Percentiles rank a stretch among this genome's conserved stretches.
These are phyloP conservation scores for Penicillium sp. DNA, from an alignment of 2,329 filamentous ascomycete species.

Conservation along the genomic window DNA sequence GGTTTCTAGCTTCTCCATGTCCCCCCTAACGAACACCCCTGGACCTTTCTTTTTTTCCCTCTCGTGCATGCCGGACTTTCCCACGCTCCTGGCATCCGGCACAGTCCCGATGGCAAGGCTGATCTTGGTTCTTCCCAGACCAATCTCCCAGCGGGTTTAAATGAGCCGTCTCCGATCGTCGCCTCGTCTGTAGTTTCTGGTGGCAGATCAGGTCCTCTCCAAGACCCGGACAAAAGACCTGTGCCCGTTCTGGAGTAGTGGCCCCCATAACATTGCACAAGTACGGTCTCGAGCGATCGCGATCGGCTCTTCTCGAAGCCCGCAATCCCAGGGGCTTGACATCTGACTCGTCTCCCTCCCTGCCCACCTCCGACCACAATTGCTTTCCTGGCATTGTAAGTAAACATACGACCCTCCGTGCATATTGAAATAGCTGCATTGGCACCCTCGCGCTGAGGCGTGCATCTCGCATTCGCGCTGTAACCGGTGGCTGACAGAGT, in stretches of 20 bases:
- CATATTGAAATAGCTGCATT: constrained; percentile 17
- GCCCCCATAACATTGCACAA: constrained; percentile 2
- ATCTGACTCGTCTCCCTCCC: constrained; percentile 13
- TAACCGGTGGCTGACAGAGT: constrained; percentile 22
- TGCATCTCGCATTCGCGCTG: constrained; percentile 21
- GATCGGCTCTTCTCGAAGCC: constrained; percentile 16
- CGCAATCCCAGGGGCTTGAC: constrained; percentile 15
- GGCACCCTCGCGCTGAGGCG: constrained; percentile 19
- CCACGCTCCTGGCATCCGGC: constrained; percentile 19
- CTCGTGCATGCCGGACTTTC: constrained; percentile 6
- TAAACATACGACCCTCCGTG: constrained; percentile 17
- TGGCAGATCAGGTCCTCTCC: constrained; percentile 11
- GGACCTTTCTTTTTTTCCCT: constrained; percentile 13
- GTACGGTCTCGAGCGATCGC: constrained; percentile 16
- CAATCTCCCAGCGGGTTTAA: neutral
- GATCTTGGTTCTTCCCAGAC: constrained; percentile 19
- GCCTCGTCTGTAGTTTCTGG: constrained; percentile 14
- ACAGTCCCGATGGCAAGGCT: constrained; percentile 23
- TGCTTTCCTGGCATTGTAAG: constrained; percentile 13
- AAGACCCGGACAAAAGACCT: constrained; percentile 1
- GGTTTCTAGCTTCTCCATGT: constrained; percentile 31
- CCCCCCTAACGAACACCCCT: constrained; percentile 36
- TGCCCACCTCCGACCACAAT: constrained; percentile 4
- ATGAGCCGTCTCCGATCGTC: constrained; percentile 19
- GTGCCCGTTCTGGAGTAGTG: too few relatives aligned